Base-by-base conservation (phyloP, 306 rosid species). In the Sphenostylis stenocarpa region DNA sequence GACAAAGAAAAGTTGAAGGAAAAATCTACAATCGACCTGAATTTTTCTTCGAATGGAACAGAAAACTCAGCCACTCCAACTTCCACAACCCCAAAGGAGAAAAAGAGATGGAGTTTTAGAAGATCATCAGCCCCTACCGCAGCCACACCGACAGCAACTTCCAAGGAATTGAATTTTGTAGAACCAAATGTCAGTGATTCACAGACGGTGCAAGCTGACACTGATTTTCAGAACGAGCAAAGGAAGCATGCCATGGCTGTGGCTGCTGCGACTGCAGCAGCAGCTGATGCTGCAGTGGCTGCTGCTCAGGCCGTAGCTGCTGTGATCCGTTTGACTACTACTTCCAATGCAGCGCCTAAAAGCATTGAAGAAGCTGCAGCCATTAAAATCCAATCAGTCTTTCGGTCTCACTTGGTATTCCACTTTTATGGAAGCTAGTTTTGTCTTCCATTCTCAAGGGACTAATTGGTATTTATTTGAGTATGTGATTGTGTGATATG, bases 71-170 rank as follows among this genome's bases (percentile, higher is more conserved):
- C 87, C 2, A 83, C 87, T 71, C 97, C 93, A 63, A 55, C 19
- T 64, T 86, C 96, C 3, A 78, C 87, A 19, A 55, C 84, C 39
- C 88, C 96, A 7, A 94, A 85, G 63, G 98, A 94, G 87, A 94
- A 90, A 77, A 84, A 68, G 80, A 81, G 98, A 68, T 92, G 97
- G 98, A 92, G 98, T 76, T 92, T 94, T 60, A 83, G 96, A 74
- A 86, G 98, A 85, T 87, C 97, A 57, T 89, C 97, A 2, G 91
- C 91, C 58, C 4, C 96, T 23, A 52, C 92, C 3, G 29, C 66
- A 28, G 6, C 66, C 23, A 57, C 88, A 1, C 41, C 87, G 28
- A 11, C 86, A 11, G 29, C 89, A 11, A 36, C 78, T 20, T 28
- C 93, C 12, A 90, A 72, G 85, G 97, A 86, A 47, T 65, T 63